Evolutionary conservation across 345 rosid species (phyloP), one percentile per base, ranked within the genome.

Genomic region (Laguncularia racemosa): DNA sequence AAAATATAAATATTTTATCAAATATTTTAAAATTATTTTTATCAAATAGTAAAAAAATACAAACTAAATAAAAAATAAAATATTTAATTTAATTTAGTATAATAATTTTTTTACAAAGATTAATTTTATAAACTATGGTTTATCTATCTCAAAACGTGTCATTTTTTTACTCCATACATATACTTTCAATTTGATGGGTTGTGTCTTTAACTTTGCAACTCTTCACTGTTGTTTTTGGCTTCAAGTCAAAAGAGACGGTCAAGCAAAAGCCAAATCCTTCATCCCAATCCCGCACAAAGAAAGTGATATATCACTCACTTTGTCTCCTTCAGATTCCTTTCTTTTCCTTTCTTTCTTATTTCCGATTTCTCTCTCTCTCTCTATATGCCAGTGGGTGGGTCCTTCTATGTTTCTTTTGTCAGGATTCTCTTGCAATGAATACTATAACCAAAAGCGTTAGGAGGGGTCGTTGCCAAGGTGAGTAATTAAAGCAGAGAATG

Each of bases 171-270:
- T 33, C 11, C 11, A 9, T 4, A 7, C 11, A 9, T 4, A 7
- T 33, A 50, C 50, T 46, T 51, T 12, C 70, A 38, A 48, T 44
- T 49, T 58, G 46, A 54, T 59, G 38, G 7, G 14, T 46, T 49
- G 50, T 56, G 26, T 38, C 26, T 55, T 43, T 23, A 57, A 67
- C 47, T 18, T 17, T 46, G 40, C 19, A 38, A 46, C 28, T 52
- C 17, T 54, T 57, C 68, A 12, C 50, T 53, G 33, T 26, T 46
- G 44, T 12, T 52, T 59, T 52, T 43, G 59, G 17, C 43, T 71
- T 81, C 64, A 68, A 74, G 96, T 89, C 82, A 86, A 81, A 76
- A 83, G 79, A 69, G 71, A 58, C 65, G 55, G 88, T 82, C 91
- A 81, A 79, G 70, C 66, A 56, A 71, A 74, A 78, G 70, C 66